Evolutionary conservation across 352 stramenopile species (phyloP), one percentile per base, ranked within the genome.

Genomic region (Phytophthora pisi): DNA sequence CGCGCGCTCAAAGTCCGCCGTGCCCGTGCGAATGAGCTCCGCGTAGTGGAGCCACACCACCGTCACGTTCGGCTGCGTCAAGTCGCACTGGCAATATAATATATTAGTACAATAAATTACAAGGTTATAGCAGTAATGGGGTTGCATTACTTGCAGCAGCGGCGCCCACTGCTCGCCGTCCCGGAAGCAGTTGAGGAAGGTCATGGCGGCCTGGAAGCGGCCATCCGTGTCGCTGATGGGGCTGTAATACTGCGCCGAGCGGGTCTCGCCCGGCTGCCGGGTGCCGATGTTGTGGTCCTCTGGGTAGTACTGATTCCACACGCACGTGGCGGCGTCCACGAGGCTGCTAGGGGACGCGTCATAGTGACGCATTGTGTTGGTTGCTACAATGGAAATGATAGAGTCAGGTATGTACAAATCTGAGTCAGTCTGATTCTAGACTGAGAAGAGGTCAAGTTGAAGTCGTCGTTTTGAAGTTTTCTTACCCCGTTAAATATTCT

Each of bases 291-390:
- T 68, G 56, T 90, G 81, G 64, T 93, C 83, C 23, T 86, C 68
- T 2, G 83, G 81, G 62, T 91, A 93, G 64, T 91, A 93, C 68
- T 90, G 85, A 49, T 69, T 89, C 85, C 85, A 93, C 36, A 93
- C 85, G 61, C 79, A 78, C 42, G 79, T 93, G 5, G 85, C 82
- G 16, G 85, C 81, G 9, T 75, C 59, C 51, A 81, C 63, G 18
- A 76, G 59, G 26, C 61, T 63, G 56, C 71, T 78, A 16, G 51
- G 54, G 34, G 64, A 75, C 51, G 57, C 64, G 31, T 51, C 45
- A 61, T 55, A 63, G 30, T 57, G 66, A 20, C 31, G 58, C 58
- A 65, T 65, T 9, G 16, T 28, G 20, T 20, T 15, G 28, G 13
- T 6, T 28, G 30, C 30, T 34, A 20, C 20, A 20, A 20, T 34